phyloP scores from a whole-genome alignment of 192 early-diverging fungal species.

The Backusella tarrabulga region DNA sequence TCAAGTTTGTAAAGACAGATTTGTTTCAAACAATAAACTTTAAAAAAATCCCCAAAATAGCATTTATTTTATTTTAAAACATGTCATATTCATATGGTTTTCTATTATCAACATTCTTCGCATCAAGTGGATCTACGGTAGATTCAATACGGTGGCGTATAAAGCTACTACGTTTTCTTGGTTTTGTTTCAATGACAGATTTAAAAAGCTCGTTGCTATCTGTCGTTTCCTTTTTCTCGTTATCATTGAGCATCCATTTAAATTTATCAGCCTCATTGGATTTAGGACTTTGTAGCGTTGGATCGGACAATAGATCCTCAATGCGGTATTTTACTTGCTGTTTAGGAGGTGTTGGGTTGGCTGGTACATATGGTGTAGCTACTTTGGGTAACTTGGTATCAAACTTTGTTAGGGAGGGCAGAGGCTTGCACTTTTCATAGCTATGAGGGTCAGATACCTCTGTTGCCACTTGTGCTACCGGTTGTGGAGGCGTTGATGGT shows the following conservation, averaged over 20 bases:
- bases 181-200: neutral
- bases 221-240: neutral
- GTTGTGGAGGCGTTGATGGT: neutral
- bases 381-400: neutral
- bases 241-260: neutral
- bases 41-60: neutral
- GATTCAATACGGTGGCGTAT: neutral
- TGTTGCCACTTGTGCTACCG: neutral
- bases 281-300: neutral
- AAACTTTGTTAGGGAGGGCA: neutral
- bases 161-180: conserved; percentile 19
- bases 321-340: conserved; percentile 27
- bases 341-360: conserved; percentile 26
- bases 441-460: neutral
- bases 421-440: neutral
- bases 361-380: conserved; percentile 7
- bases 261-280: conserved; percentile 1
- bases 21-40: neutral
- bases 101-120: conserved; percentile 28
- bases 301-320: conserved; percentile 32
- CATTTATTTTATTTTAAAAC: conserved; percentile 5
- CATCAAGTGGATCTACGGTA: conserved; percentile 31
- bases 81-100: conserved; percentile 26
- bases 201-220: conserved; percentile 7
- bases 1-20: neutral